Conservation (phyloP, 1,139 yeast genomes). For the Scheffersomyces titani region DNA sequence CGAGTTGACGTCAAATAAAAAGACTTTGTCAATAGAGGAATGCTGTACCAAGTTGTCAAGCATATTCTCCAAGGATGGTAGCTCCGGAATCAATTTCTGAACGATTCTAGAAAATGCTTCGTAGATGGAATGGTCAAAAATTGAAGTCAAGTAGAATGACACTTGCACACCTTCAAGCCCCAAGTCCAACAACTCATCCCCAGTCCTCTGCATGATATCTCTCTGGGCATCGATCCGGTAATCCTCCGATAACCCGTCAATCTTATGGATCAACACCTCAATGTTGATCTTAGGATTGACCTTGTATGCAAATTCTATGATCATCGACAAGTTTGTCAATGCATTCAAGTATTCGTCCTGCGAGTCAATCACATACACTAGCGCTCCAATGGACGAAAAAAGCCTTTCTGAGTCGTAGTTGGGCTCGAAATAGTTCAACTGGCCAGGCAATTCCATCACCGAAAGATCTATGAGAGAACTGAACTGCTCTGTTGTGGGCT, state of each 20-base stretch:
- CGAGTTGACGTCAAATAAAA: conserved; percentile 88
- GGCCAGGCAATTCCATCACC: conserved; percentile 97
- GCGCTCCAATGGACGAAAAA: conserved; percentile 85
- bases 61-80: conserved; percentile 85
- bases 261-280: conserved; percentile 91
- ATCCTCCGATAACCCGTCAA: conserved; percentile 93
- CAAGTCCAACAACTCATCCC: conserved; percentile 86
- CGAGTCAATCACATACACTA: conserved; percentile 90
- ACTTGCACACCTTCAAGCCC: conserved; percentile 92
- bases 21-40: conserved; percentile 89
- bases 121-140: conserved; percentile 92
- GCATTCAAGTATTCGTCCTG: conserved; percentile 96
- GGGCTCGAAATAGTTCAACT: conserved; percentile 85
- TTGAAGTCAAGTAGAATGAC: conserved; percentile 87
- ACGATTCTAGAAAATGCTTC: conserved; percentile 94
- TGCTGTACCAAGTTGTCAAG: conserved; percentile 87
- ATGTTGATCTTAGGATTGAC: conserved; percentile 85
- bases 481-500: conserved; percentile 79
- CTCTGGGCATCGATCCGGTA: conserved; percentile 92
- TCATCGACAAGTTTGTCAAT: conserved; percentile 81
- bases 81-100: conserved; percentile 85
- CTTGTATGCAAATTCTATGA: conserved; percentile 84
- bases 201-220: conserved; percentile 94
- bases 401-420: conserved; percentile 74
- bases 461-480: conserved; percentile 81